Evolutionary conservation across 805 yeast species (phyloP).

Genomic region (Cyberlindnera veronae): DNA sequence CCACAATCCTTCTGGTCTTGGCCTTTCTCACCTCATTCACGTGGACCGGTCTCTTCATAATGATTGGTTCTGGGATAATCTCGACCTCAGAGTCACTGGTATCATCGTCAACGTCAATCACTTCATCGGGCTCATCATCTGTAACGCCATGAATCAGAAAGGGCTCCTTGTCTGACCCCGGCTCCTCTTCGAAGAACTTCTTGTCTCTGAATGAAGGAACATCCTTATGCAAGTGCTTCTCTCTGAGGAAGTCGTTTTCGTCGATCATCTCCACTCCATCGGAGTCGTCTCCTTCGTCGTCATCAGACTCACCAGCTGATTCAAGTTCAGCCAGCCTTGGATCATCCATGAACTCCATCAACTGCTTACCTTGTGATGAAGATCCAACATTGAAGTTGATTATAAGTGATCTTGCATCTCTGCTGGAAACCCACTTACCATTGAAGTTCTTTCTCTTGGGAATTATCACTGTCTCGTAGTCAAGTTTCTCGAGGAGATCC

Average conservation of each 20-base stretch:
- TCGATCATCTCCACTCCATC: conserved; percentile 10
- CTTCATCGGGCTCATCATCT: conserved; percentile 7
- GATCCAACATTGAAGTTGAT: conserved; percentile 1
- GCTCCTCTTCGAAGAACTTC: conserved; percentile 13
- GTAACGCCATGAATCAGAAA: conserved; percentile 5
- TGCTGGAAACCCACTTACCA: conserved; percentile 28
- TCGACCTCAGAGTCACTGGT: conserved; percentile 1
- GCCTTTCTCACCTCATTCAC: not conserved
- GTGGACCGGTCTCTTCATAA: not conserved
- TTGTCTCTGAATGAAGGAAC: not conserved
- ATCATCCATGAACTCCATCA: conserved; percentile 10
- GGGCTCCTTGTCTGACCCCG: conserved; percentile 15
- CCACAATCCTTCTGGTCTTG: not conserved
- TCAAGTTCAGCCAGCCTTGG: conserved; percentile 3
- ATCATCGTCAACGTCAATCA: conserved; percentile 1
- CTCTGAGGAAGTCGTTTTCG: conserved; percentile 10
- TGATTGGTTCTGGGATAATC: not conserved
- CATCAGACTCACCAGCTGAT: not conserved
- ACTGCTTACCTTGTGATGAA: conserved; percentile 2
- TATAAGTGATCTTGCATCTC: conserved; percentile 20
- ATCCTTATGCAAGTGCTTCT: conserved; percentile 1
- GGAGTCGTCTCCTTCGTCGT: conserved; percentile 4
- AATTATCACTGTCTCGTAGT: conserved; percentile 19
- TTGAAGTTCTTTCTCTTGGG: conserved; percentile 11
- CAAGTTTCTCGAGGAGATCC: conserved; percentile 21